These are phyloP conservation scores for Colletotrichum simmondsii DNA, from an alignment of 2,329 filamentous ascomycete genomes.

Conservation along the genomic window DNA sequence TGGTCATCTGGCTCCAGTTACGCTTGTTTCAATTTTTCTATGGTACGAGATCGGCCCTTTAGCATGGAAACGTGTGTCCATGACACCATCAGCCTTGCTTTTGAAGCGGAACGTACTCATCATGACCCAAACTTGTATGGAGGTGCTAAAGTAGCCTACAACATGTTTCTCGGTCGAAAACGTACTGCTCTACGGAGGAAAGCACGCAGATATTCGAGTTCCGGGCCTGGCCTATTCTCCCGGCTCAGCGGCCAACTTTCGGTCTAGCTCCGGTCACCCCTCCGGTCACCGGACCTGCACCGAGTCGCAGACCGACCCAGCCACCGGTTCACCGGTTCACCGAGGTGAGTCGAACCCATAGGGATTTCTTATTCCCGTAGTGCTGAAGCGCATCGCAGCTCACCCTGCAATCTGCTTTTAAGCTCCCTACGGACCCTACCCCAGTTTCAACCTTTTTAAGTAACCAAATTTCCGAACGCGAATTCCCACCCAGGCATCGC, in stretches of 20 bases:
- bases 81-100: too few species aligned
- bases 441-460: neutral
- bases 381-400: neutral
- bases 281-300: neutral
- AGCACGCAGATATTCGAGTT: neutral
- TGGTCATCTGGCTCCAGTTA: too few species aligned
- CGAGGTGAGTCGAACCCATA: neutral
- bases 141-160: too few species aligned
- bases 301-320: too few species aligned
- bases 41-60: too few species aligned
- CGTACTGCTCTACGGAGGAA: neutral
- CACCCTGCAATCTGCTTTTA: slow-evolving; percentile 2
- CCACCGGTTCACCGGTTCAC: neutral
- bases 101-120: too few species aligned
- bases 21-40: too few species aligned
- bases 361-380: neutral
- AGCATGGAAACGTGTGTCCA: too few species aligned
- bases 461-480: neutral
- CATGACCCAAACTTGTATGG: too few species aligned
- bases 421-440: neutral
- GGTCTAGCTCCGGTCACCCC: neutral
- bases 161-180: neutral
- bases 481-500: neutral
- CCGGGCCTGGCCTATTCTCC: too few species aligned
- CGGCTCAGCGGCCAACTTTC: neutral